Conservation (phyloP, 352 stramenopile species). For the Thraustochytrium aureum region DNA sequence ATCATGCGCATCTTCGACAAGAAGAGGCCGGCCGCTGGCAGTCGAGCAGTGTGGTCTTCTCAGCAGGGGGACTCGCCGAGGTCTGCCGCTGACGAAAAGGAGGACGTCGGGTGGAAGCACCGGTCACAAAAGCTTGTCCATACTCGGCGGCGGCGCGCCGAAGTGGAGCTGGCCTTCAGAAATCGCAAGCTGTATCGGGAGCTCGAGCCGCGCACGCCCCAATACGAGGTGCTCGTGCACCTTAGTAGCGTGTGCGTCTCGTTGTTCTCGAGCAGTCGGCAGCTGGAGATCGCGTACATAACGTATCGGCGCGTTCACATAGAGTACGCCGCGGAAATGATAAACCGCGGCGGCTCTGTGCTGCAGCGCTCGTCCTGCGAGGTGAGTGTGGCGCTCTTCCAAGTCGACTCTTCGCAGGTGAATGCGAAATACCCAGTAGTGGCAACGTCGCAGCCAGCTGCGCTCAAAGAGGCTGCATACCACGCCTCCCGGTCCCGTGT, state of each 20-base stretch:
- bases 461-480: not conserved
- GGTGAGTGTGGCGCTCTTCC: slow-evolving; percentile 28
- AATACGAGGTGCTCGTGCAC: slow-evolving; percentile 18
- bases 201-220: not conserved
- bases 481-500: too few relatives aligned
- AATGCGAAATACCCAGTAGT: slow-evolving; percentile 39
- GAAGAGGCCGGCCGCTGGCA: not conserved
- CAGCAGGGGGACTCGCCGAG: not conserved
- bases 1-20: not conserved
- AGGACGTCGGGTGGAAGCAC: not conserved
- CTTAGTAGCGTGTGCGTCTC: slow-evolving; percentile 27
- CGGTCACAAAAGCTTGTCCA: not conserved
- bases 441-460: not conserved
- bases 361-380: not conserved
- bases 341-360: not conserved
- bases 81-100: not conserved
- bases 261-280: slow-evolving; percentile 12
- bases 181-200: not conserved
- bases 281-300: slow-evolving; percentile 27
- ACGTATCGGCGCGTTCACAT: slow-evolving; percentile 18
- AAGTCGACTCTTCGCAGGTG: slow-evolving; percentile 45
- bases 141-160: too few relatives aligned
- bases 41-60: not conserved
- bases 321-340: not conserved
- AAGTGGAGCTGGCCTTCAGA: not conserved